phyloP scores from a whole-genome alignment of 306 rosid species.

The Betula pendula region DNA sequence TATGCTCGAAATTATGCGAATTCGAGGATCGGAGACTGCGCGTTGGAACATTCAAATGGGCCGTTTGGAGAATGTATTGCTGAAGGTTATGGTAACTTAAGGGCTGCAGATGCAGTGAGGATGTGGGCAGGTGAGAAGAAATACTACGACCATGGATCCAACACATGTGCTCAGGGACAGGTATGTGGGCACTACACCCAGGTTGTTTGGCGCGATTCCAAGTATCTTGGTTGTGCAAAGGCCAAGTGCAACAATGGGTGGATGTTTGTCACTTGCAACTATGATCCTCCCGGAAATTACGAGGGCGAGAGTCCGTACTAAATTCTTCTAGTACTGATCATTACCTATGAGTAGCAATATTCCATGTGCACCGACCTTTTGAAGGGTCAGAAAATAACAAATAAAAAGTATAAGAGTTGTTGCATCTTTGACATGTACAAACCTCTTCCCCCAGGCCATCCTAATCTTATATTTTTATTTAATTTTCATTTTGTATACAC shows the following conservation, averaged over 20 bases:
- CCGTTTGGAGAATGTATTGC: conserved; percentile 69
- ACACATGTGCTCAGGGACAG: not conserved
- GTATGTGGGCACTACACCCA: conserved; percentile 35
- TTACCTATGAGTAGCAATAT: too few species aligned
- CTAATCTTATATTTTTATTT: too few species aligned
- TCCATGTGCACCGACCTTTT: too few species aligned
- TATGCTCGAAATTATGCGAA: conserved; percentile 61
- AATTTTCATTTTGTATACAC: too few species aligned
- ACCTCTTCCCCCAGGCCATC: too few species aligned
- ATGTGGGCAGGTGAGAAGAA: conserved; percentile 63
- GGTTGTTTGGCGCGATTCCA: conserved; percentile 20
- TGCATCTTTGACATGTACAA: too few species aligned
- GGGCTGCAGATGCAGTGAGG: conserved; percentile 42
- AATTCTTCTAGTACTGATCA: too few species aligned
- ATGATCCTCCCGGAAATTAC: conserved; percentile 23
- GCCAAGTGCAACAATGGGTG: conserved; percentile 10
- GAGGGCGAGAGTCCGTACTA: not conserved
- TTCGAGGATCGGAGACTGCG: conserved; percentile 33
- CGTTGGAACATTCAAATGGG: conserved; percentile 55
- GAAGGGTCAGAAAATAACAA: too few species aligned
- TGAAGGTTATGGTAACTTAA: conserved; percentile 38
- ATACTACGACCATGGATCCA: conserved; percentile 29
- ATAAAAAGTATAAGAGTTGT: too few species aligned
- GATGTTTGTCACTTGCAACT: conserved; percentile 23
- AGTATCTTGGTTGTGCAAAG: conserved; percentile 20